Evolutionary conservation across 176 grass and related monocot species (phyloP), one percentile per base, ranked within the genome.

Genomic region (Metroxylon sagu): DNA sequence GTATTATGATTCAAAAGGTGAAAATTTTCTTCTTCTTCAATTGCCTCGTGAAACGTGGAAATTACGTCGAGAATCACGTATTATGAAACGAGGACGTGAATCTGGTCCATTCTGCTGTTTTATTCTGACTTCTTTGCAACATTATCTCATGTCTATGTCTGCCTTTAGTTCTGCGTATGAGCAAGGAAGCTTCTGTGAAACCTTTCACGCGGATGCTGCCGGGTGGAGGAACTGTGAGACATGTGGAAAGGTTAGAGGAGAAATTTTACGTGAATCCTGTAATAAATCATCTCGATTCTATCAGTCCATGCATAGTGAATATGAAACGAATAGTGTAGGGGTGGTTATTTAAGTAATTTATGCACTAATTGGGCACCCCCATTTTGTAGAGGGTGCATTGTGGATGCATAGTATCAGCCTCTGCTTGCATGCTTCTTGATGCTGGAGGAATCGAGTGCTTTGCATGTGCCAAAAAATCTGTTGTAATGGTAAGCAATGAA

Each of bases 171-270:
- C 4, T 49, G 63, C 80, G 60, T 90, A 78, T 60, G 94, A 99
- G 48, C 88, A 99, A 64, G 94, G 94, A 56, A 89, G 57, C 68
- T 99, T 93, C 76, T 99, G 94, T 72, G 94, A 99, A 75, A 83
- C 76, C 0, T 99, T 83, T 65, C 94, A 99, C 67, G 76, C 79
- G 17, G 85, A 89, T 12, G 88, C 80, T 66, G 85, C 79, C 31
- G 94, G 94, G 26, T 99, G 94, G 94, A 92, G 94, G 76, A 86
- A 75, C 72, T 99, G 94, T 52, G 85, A 99, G 53, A 59, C 88
- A n/a, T 99, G 94, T 68, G 81, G 85, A 29, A 99, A 91, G 88
- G 94, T 98, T 72, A 72, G 78, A 48, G 30, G 27, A 54, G 19
- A 48, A 54, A 16, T 27, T 30, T 43, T 12, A 43, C 35, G 35